Conservation (phyloP, 495 filamentous ascomycete genomes). For the Friedmanniomyces endolithicus region DNA sequence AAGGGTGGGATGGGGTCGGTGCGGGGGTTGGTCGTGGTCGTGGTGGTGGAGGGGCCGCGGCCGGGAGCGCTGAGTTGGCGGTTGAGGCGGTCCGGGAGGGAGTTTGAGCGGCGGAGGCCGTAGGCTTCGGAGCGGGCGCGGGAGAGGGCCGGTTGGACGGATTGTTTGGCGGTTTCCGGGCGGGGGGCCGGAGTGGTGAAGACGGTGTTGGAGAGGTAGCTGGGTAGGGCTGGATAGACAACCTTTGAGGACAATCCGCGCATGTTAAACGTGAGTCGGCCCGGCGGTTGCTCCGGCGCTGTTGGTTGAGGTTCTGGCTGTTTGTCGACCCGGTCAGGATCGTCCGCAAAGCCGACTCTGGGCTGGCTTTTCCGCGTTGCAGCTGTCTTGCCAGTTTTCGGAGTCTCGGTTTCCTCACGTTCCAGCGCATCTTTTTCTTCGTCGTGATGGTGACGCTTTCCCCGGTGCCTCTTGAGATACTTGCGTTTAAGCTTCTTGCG, state of each 20-base stretch:
- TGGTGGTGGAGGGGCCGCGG: too few relatives aligned
- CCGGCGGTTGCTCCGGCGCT: not conserved
- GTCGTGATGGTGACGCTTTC: constrained; percentile 23
- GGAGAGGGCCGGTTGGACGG: not conserved
- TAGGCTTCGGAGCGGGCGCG: constrained; percentile 32
- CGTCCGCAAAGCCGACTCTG: constrained; percentile 27
- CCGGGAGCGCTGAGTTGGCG: not conserved
- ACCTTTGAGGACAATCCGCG: constrained; percentile 35
- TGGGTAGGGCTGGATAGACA: constrained; percentile 42
- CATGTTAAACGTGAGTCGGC: constrained; percentile 36
- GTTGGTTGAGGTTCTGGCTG: constrained; percentile 1
- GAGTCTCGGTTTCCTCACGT: constrained; percentile 4
- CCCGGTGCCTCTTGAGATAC: constrained; percentile 32
- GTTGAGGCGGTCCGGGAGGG: constrained; percentile 54
- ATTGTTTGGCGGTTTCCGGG: constrained; percentile 3
- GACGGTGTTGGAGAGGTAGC: constrained; percentile 51
- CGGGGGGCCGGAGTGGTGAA: constrained; percentile 35
- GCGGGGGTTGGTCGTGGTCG: constrained; percentile 9
- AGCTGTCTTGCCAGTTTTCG: constrained; percentile 11
- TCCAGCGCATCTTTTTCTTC: constrained; percentile 14
- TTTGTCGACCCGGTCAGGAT: constrained; percentile 14
- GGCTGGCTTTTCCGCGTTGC: not conserved
- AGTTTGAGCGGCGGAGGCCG: constrained; percentile 63
- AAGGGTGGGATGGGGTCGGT: constrained; percentile 25
- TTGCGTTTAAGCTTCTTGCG: constrained; percentile 31